phyloP scores from a whole-genome alignment of 1,284 basidiomycete species.

The Microbotryomycetes sp. region DNA sequence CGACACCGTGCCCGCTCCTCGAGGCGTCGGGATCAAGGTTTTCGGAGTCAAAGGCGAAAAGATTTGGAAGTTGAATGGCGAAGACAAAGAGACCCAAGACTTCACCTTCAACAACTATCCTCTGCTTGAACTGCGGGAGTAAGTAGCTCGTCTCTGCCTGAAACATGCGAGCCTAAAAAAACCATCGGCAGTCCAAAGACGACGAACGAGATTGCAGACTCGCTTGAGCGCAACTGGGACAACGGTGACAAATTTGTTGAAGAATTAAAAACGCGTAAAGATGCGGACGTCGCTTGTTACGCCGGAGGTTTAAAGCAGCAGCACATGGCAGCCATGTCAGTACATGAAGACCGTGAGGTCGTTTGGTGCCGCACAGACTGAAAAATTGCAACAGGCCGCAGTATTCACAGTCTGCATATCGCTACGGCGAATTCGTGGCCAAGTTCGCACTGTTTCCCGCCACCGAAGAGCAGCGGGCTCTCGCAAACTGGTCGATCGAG shows the following conservation, averaged over 20 bases:
- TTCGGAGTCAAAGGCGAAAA: constrained; percentile 31
- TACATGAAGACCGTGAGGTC: too few relatives aligned
- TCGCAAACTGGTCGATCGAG: constrained; percentile 14
- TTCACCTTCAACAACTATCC: constrained; percentile 35
- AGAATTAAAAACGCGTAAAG: constrained; percentile 30
- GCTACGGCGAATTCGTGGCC: constrained; percentile 36
- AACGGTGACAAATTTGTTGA: constrained; percentile 22
- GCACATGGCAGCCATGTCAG: constrained; percentile 30
- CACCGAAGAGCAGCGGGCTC: constrained; percentile 22
- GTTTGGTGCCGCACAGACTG: too few relatives aligned
- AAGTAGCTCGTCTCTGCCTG: background rate
- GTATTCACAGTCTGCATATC: constrained; percentile 34
- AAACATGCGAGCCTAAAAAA: background rate
- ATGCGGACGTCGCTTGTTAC: constrained; percentile 33
- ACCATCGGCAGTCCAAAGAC: constrained; percentile 6
- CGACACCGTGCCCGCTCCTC: constrained; percentile 35
- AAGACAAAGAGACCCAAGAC: constrained; percentile 35
- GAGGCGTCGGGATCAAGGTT: constrained; percentile 36
- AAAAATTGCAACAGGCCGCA: too few relatives aligned
- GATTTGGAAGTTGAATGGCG: constrained; percentile 9
- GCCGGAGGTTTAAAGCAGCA: constrained; percentile 32
- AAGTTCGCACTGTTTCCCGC: constrained; percentile 34
- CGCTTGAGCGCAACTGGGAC: constrained; percentile 12
- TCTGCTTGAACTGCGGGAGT: constrained; percentile 25
- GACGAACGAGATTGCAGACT: constrained; percentile 21